Evolutionary conservation across 2,329 filamentous ascomycete genomes (phyloP).

Genomic region (Xylariaceae sp.): DNA sequence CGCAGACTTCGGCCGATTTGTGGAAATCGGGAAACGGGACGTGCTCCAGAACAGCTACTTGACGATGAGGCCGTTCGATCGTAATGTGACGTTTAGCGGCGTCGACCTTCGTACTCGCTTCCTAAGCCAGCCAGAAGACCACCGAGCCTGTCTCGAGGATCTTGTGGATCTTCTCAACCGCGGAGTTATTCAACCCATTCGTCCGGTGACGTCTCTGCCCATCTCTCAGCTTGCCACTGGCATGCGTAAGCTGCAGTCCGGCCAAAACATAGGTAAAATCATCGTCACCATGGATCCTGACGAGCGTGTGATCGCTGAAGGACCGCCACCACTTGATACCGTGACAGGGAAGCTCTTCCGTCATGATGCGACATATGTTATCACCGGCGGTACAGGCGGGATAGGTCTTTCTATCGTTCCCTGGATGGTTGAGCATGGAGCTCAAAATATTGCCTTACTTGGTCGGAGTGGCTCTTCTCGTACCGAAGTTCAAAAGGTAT

Average conservation of each 20-base stretch:
- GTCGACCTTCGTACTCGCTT: conserved; percentile 12
- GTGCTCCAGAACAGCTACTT: conserved; percentile 9
- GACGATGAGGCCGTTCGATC: conserved; percentile 8
- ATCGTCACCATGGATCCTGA: neutral
- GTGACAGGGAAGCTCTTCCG: neutral
- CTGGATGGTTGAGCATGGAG: conserved; percentile 33
- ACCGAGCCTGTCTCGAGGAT: neutral
- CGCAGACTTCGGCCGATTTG: conserved; percentile 15
- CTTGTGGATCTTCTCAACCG: neutral
- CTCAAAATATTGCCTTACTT: conserved; percentile 22
- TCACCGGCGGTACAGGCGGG: conserved; percentile 33
- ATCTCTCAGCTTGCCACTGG: conserved; percentile 11
- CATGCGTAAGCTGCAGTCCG: conserved; percentile 9
- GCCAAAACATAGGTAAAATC: conserved; percentile 12
- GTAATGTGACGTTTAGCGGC: conserved; percentile 4
- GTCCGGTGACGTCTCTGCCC: neutral
- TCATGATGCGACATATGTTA: conserved; percentile 30
- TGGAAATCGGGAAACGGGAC: conserved; percentile 14
- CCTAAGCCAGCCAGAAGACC: neutral
- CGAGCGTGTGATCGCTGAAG: neutral
- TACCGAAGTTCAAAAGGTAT: conserved; percentile 25
- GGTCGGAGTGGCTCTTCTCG: conserved; percentile 16
- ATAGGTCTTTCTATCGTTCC: conserved; percentile 31
- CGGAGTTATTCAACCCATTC: conserved; percentile 3
- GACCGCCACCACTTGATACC: neutral